Evolutionary conservation across 1,284 basidiomycete species (phyloP).

Genomic region (Moesziomyces parantarcticus): DNA sequence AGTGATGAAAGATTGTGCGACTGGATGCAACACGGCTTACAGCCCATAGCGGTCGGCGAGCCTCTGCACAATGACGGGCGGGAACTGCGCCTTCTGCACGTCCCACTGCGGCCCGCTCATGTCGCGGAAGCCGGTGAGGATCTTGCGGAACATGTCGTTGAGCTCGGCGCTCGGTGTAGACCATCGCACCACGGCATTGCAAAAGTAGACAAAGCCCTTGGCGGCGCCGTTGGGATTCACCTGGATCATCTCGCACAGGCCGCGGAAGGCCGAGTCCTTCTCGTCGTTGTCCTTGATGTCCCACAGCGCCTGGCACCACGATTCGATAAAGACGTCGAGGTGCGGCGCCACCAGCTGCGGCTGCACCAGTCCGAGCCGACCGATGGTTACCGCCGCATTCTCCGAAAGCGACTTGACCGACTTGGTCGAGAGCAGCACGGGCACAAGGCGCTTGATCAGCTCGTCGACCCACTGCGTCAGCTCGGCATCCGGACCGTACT

Average conservation of each 20-base stretch:
- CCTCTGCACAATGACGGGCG: constrained; percentile 60
- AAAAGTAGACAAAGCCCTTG: constrained; percentile 66
- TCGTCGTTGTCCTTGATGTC: constrained; percentile 99
- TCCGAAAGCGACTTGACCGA: constrained; percentile 93
- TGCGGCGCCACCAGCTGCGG: constrained; percentile 88
- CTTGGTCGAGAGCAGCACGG: constrained; percentile 88
- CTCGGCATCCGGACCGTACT: constrained; percentile 69
- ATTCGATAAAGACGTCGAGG: constrained; percentile 87
- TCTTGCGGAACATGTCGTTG: constrained; percentile 69
- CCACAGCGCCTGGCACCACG: constrained; percentile 96
- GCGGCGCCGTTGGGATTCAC: constrained; percentile 77
- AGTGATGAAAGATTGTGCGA: too few relatives aligned
- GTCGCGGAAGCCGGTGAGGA: constrained; percentile 84
- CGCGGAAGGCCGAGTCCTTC: constrained; percentile 99
- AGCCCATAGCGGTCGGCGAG: constrained; percentile 56
- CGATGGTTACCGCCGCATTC: constrained; percentile 99
- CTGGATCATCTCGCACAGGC: constrained; percentile 94
- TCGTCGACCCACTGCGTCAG: constrained; percentile 69
- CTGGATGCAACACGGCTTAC: constrained; percentile 1
- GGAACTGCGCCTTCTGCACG: constrained; percentile 61
- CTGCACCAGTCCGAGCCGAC: constrained; percentile 91
- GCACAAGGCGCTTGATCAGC: constrained; percentile 87
- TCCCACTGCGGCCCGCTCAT: constrained; percentile 77
- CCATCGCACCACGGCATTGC: constrained; percentile 67
- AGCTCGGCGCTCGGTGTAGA: constrained; percentile 58